Percentiles rank a stretch among this genome's conserved stretches.
These are phyloP conservation scores for Eudorina sp. DNA, from an alignment of 139 green algal genomes.

Conservation along the genomic window DNA sequence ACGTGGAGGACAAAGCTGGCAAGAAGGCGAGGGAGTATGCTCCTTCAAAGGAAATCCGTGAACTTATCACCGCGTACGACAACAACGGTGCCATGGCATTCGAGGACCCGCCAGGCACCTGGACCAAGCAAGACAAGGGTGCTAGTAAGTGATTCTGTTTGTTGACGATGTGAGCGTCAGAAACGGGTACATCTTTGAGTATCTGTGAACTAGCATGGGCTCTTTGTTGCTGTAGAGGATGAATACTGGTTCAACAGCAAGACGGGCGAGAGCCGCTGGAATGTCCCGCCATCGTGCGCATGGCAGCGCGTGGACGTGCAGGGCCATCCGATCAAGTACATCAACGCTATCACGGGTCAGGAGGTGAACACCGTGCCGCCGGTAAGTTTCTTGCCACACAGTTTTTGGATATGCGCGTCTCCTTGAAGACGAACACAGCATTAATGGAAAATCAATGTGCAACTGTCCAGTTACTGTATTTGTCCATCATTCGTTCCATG, in stretches of 20 bases:
- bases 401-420: too few relatives aligned
- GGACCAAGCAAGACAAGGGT: conserved; percentile 46
- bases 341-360: conserved; percentile 60
- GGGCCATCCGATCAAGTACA: conserved; percentile 55
- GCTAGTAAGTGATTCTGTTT: background rate
- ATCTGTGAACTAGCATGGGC: too few relatives aligned
- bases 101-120: conserved; percentile 61
- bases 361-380: conserved; percentile 2
- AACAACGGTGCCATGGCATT: conserved; percentile 54
- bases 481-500: too few relatives aligned
- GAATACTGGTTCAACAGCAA: conserved; percentile 62
- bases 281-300: conserved; percentile 51
- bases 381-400: too few relatives aligned
- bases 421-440: too few relatives aligned
- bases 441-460: too few relatives aligned
- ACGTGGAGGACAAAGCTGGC: conserved; percentile 54
- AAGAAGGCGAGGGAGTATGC: conserved; percentile 51
- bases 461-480: too few relatives aligned
- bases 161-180: background rate
- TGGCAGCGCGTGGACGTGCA: conserved; percentile 59
- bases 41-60: conserved; percentile 31
- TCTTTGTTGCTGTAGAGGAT: background rate
- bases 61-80: conserved; percentile 47
- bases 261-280: conserved; percentile 59
- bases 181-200: too few relatives aligned